Evolutionary conservation across 2,329 filamentous ascomycete genomes (phyloP).

Genomic region (Sarocladium strictum): DNA sequence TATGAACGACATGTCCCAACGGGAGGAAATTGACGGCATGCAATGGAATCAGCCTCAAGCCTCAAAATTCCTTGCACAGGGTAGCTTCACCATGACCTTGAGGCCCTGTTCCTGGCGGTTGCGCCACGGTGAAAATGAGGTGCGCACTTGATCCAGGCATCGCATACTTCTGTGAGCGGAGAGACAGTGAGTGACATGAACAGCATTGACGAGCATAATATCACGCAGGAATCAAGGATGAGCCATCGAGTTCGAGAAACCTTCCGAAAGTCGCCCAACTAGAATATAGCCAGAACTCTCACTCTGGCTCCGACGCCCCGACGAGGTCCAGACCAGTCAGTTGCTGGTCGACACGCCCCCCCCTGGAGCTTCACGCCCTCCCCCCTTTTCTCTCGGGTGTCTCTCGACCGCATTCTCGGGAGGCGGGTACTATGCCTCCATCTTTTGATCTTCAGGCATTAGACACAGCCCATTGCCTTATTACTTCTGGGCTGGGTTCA

Average conservation of each 20-base stretch:
- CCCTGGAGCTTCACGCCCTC: neutral
- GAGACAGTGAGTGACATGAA: too few relatives aligned
- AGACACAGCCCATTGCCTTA: neutral
- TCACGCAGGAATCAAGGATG: neutral
- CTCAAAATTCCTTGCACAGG: too few relatives aligned
- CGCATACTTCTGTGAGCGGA: too few relatives aligned
- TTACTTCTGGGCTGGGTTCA: neutral
- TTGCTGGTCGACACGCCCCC: neutral
- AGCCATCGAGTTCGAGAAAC: neutral
- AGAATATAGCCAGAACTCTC: neutral
- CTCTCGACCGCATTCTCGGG: constrained; percentile 7
- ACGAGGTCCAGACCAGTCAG: neutral
- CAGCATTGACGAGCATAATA: neutral
- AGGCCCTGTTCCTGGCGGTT: too few relatives aligned
- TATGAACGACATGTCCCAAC: too few relatives aligned
- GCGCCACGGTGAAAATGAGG: too few relatives aligned
- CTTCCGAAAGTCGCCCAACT: neutral
- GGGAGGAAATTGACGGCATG: too few relatives aligned
- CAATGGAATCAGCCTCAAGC: too few relatives aligned
- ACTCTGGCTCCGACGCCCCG: neutral
- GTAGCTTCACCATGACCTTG: too few relatives aligned
- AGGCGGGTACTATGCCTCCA: neutral
- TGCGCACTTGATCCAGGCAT: too few relatives aligned
- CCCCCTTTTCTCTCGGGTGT: neutral
- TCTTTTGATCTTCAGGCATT: neutral